Percentiles rank a stretch among this genome's conserved stretches.
Evolutionary conservation across 768 basidiomycete genomes (phyloP).

Genomic region (Podaxis rugospora): DNA sequence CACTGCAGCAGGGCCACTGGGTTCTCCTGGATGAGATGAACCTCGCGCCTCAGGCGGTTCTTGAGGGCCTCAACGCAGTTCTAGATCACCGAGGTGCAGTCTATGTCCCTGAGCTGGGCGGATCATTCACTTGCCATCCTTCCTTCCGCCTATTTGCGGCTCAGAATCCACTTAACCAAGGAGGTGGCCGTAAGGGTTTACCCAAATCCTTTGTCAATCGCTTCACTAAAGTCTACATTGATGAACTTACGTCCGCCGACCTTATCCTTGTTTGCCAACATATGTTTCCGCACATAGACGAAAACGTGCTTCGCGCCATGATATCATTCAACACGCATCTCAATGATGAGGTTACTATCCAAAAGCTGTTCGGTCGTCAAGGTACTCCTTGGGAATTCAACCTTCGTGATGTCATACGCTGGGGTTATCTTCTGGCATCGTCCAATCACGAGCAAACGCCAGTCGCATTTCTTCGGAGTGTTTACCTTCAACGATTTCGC

Average conservation of each 20-base stretch:
- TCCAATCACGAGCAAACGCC: conserved; percentile 38
- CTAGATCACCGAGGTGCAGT: conserved; percentile 94
- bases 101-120: conserved; percentile 91
- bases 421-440: conserved; percentile 58
- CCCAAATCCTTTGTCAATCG: conserved; percentile 97
- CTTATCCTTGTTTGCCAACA: conserved; percentile 73
- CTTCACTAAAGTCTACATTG: conserved; percentile 95
- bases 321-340: conserved; percentile 76
- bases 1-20: conserved; percentile 95
- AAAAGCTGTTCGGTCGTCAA: conserved; percentile 65
- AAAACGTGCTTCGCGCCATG: conserved; percentile 61
- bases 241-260: conserved; percentile 78
- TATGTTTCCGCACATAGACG: conserved; percentile 60
- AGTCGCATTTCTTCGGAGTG: conserved; percentile 55
- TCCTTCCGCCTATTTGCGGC: conserved; percentile 97
- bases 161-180: conserved; percentile 94
- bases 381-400: conserved; percentile 99
- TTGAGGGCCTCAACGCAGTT: conserved; percentile 95
- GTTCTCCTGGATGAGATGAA: conserved; percentile 99
- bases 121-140: conserved; percentile 84
- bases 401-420: conserved; percentile 87
- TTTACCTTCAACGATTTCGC: conserved; percentile 89
- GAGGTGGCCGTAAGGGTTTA: conserved; percentile 94
- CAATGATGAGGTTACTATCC: conserved; percentile 59
- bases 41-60: conserved; percentile 90